Percentiles rank a stretch among this genome's conserved stretches.
Evolutionary conservation across 257 asterid genomes (phyloP).

Genomic region (Craterostigma plantagineum): DNA sequence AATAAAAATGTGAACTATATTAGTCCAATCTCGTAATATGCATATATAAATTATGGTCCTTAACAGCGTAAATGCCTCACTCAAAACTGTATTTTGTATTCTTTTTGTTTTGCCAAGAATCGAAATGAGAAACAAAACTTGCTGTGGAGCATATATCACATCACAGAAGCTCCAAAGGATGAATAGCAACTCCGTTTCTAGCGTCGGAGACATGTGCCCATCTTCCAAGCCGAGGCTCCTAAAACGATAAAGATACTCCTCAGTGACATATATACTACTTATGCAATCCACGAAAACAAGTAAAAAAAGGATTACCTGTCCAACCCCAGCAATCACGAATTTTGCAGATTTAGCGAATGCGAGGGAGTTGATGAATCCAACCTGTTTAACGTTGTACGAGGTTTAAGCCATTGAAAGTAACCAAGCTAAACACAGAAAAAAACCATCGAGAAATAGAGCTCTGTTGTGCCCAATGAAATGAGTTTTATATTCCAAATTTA

Average conservation of each 20-base stretch:
- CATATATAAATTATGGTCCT: too few relatives aligned
- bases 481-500: too few relatives aligned
- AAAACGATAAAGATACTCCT: neutral
- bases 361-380: conserved; percentile 81
- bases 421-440: neutral
- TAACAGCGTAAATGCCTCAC: too few relatives aligned
- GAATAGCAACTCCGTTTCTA: conserved; percentile 61
- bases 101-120: too few relatives aligned
- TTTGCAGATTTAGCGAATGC: conserved; percentile 80
- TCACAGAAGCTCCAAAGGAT: conserved; percentile 39
- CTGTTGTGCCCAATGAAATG: neutral
- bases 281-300: neutral
- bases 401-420: conserved; percentile 5
- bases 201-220: conserved; percentile 56
- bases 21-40: too few relatives aligned
- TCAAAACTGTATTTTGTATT: too few relatives aligned
- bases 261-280: neutral
- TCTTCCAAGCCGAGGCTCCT: conserved; percentile 95
- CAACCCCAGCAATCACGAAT: conserved; percentile 81
- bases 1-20: too few relatives aligned
- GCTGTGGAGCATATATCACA: neutral
- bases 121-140: too few relatives aligned
- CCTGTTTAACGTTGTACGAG: conserved; percentile 32
- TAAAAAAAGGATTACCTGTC: conserved; percentile 39
- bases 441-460: neutral